A percentile compares a stretch with the other conserved stretches of the same genome.
These are phyloP conservation scores for Camillea tinctor DNA, from an alignment of 2,329 filamentous ascomycete genomes.

Conservation along the genomic window DNA sequence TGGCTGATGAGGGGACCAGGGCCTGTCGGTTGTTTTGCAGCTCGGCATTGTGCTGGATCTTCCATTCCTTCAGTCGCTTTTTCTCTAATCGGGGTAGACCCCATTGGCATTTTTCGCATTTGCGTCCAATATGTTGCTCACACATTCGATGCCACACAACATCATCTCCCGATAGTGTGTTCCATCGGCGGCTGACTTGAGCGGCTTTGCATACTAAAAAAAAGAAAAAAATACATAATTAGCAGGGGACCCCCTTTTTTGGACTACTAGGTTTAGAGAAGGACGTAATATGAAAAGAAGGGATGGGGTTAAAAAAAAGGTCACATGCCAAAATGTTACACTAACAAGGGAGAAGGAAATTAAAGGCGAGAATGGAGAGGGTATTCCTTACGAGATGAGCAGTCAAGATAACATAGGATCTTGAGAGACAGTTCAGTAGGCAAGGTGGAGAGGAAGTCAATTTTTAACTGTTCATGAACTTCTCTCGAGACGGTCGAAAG, in stretches of 20 bases:
- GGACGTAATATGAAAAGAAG: too few species aligned
- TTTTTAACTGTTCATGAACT: constrained; percentile 92
- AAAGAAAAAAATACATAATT: too few species aligned
- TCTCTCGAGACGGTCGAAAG: constrained; percentile 88
- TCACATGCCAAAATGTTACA: background rate
- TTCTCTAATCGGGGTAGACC: constrained; percentile 86
- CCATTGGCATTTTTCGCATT: constrained; percentile 92
- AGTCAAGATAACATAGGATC: constrained; percentile 90
- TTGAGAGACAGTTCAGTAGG: constrained; percentile 91
- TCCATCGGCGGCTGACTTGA: constrained; percentile 88
- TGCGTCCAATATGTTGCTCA: constrained; percentile 80
- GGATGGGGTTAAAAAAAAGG: background rate
- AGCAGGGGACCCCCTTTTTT: background rate
- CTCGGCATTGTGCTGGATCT: constrained; percentile 72
- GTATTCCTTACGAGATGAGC: constrained; percentile 58
- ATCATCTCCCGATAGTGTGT: constrained; percentile 89
- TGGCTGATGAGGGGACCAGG: constrained; percentile 12
- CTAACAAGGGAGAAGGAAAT: background rate
- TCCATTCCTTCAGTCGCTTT: constrained; percentile 83
- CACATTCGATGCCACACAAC: constrained; percentile 99
- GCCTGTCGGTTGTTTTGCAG: constrained; percentile 35
- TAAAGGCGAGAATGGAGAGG: too few species aligned
- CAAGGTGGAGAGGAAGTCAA: constrained; percentile 89
- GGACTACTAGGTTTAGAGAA: background rate
- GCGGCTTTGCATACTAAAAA: constrained; percentile 77